These are phyloP conservation scores for Adansonia madagascariensis DNA, from an alignment of 441 rosid genomes.

Conservation along the genomic window DNA sequence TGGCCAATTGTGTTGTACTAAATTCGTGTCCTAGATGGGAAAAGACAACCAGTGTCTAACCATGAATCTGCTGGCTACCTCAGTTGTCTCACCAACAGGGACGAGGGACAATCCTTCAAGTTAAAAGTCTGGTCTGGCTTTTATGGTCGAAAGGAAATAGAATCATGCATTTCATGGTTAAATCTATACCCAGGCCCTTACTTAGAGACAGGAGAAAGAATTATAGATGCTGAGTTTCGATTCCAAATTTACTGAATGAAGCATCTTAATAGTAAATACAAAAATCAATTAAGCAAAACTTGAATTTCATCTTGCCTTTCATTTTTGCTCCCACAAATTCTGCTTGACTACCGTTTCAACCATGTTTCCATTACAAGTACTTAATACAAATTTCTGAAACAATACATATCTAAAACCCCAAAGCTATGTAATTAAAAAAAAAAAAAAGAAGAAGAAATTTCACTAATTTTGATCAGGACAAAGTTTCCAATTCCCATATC, in stretches of 20 bases:
- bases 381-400: conserved; percentile 14
- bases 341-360: conserved; percentile 6
- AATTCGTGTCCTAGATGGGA: not conserved
- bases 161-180: not conserved
- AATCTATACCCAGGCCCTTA: too few species aligned
- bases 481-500: conserved; percentile 74
- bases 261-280: too few species aligned
- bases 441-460: not conserved
- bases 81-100: not conserved
- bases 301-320: not conserved
- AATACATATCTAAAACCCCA: not conserved
- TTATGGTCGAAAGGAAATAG: not conserved
- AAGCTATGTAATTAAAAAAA: not conserved
- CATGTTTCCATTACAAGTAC: not conserved
- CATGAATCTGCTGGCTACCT: not conserved
- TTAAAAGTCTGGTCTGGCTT: too few species aligned
- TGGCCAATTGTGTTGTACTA: not conserved
- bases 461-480: conserved; percentile 34
- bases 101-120: not conserved
- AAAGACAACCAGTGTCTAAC: not conserved
- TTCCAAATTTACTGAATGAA: too few species aligned
- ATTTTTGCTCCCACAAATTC: not conserved
- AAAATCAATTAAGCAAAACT: too few species aligned
- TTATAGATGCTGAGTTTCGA: too few species aligned
- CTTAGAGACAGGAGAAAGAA: too few species aligned